Conservation (phyloP, 345 rosid species). For the Lepidium africanum region DNA sequence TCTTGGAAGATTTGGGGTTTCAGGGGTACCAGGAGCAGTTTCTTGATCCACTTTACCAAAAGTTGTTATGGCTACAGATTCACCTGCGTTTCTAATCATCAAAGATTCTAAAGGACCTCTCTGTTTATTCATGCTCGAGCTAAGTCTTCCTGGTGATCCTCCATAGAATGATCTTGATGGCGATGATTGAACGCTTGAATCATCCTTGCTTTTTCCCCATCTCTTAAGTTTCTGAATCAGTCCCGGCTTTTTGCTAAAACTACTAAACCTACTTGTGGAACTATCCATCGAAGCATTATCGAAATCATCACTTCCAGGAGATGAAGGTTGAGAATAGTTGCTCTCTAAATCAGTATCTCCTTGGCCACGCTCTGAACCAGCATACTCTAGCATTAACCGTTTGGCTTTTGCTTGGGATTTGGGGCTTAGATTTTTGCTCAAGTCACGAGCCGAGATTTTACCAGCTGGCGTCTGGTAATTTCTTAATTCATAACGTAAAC, state of each 20-base stretch:
- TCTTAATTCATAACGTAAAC: slow-evolving; percentile 89
- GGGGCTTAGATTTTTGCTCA: slow-evolving; percentile 78
- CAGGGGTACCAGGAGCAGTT: slow-evolving; percentile 42
- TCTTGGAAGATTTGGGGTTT: slow-evolving; percentile 45
- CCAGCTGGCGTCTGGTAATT: slow-evolving; percentile 85
- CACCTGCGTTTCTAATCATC: slow-evolving; percentile 87
- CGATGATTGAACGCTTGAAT: slow-evolving; percentile 56
- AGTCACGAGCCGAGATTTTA: slow-evolving; percentile 84
- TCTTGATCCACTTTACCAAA: slow-evolving; percentile 73
- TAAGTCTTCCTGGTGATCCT: slow-evolving; percentile 65
- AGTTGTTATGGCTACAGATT: slow-evolving; percentile 70
- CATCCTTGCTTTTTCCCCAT: slow-evolving; percentile 90
- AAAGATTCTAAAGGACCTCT: slow-evolving; percentile 86
- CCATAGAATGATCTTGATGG: slow-evolving; percentile 73
- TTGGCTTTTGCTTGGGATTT: slow-evolving; percentile 86
- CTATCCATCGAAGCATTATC: slow-evolving; percentile 84
- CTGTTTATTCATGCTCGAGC: slow-evolving; percentile 47
- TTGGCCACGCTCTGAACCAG: slow-evolving; percentile 91
- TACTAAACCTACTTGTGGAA: slow-evolving; percentile 67
- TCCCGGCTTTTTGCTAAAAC: slow-evolving; percentile 62
- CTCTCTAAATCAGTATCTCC: slow-evolving; percentile 90
- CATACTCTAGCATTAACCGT: slow-evolving; percentile 77
- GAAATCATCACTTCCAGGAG: slow-evolving; percentile 90
- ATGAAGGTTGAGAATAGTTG: slow-evolving; percentile 83
- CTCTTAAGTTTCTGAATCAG: slow-evolving; percentile 81